A percentile compares a stretch with the other conserved stretches of the same genome.
Conservation (phyloP, 306 rosid genomes). For the Senna tora region DNA sequence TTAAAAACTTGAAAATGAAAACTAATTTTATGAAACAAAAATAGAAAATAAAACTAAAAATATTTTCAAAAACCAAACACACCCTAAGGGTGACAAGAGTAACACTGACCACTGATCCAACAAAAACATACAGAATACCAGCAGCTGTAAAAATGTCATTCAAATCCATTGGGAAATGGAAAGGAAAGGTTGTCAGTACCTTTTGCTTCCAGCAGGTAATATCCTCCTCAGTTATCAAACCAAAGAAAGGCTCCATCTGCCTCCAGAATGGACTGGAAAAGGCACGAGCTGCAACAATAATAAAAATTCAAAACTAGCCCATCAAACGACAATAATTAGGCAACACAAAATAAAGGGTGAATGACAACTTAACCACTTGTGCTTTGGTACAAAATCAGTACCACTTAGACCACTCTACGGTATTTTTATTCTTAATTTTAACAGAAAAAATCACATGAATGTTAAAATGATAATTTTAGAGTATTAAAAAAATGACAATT, state of each 20-base stretch:
- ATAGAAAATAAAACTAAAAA: no score
- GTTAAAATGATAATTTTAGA: background rate
- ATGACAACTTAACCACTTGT: background rate
- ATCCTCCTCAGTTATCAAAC: conserved; percentile 72
- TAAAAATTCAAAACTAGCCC: conserved; percentile 41
- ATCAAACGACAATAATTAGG: conserved; percentile 36
- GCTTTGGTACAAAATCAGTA: background rate
- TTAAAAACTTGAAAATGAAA: no score
- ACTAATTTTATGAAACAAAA: no score
- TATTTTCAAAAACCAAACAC: no score
- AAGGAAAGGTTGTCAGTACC: conserved; percentile 49
- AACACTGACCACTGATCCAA: conserved; percentile 11
- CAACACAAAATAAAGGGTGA: conserved; percentile 1
- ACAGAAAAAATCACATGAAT: no score
- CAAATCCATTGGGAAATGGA: conserved; percentile 1
- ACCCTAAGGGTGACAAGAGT: conserved; percentile 13
- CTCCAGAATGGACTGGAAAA: conserved; percentile 78
- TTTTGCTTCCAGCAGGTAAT: conserved; percentile 74
- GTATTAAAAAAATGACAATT: no score
- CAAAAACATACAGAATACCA: conserved; percentile 2
- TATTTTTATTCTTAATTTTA: no score
- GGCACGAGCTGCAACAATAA: conserved; percentile 61
- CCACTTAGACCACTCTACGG: background rate
- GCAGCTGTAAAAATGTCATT: background rate
- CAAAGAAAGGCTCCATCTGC: conserved; percentile 83